These are phyloP conservation scores for Obba rivulosa DNA, from an alignment of 768 basidiomycete species.

Conservation along the genomic window DNA sequence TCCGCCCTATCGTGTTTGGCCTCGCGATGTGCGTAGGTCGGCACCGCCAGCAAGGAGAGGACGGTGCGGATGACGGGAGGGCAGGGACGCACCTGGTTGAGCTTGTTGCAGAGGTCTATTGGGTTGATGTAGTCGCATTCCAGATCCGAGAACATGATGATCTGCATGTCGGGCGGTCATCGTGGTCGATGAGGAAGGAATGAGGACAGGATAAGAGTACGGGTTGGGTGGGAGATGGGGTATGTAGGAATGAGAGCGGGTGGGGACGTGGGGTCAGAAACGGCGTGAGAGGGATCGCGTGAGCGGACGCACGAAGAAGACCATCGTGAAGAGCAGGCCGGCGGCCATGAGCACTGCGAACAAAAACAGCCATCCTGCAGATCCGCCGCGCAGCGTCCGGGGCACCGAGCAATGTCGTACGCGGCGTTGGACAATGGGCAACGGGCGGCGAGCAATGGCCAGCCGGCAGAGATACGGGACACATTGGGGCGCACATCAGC, in stretches of 20 bases:
- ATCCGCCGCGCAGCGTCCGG: no score
- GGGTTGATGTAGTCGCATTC: constrained; percentile 99
- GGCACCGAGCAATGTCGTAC: no score
- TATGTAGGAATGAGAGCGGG: not conserved
- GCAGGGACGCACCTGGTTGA: constrained; percentile 72
- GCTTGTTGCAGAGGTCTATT: constrained; percentile 99
- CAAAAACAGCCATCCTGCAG: constrained; percentile 90
- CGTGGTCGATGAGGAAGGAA: not conserved
- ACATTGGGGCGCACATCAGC: no score
- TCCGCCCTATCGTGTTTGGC: no score
- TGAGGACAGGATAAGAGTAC: not conserved
- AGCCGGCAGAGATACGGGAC: no score
- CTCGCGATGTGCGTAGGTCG: no score
- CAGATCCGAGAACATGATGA: constrained; percentile 99
- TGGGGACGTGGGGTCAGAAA: not conserved
- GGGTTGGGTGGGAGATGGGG: not conserved
- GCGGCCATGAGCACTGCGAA: constrained; percentile 95
- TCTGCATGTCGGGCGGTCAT: constrained; percentile 45
- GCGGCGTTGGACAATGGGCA: no score
- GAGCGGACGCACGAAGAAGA: constrained; percentile 84
- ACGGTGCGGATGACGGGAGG: no score
- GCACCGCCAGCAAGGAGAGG: no score
- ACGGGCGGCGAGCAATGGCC: no score
- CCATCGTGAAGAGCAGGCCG: constrained; percentile 94
- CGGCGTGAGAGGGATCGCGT: not conserved